Conservation (phyloP, 2,329 filamentous ascomycete genomes). For the Beauveria brongniartii region DNA sequence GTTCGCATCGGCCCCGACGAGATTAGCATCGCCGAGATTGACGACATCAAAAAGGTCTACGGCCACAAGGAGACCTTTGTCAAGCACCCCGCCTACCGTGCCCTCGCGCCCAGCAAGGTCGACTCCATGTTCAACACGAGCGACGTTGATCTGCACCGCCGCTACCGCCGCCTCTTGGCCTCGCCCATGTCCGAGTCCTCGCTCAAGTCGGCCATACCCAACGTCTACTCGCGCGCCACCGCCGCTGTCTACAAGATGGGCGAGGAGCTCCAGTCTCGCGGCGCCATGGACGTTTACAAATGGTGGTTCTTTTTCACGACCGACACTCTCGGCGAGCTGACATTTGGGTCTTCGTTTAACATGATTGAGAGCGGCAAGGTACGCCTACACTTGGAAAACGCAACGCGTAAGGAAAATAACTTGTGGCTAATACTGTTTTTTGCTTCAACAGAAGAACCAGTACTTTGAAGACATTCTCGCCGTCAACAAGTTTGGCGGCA, state of each 20-base stretch:
- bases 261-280: slow-evolving; percentile 30
- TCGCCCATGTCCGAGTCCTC: slow-evolving; percentile 29
- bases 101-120: slow-evolving; percentile 13
- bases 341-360: slow-evolving; percentile 47
- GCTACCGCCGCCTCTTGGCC: slow-evolving; percentile 34
- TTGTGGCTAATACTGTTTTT: neutral
- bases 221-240: slow-evolving; percentile 28
- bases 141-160: slow-evolving; percentile 30
- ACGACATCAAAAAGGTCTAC: slow-evolving; percentile 25
- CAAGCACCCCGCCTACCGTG: slow-evolving; percentile 19
- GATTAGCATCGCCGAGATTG: slow-evolving; percentile 17
- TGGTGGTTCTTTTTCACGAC: slow-evolving; percentile 48
- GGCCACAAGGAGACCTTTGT: slow-evolving; percentile 18
- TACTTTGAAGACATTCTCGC: slow-evolving; percentile 8
- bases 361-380: slow-evolving; percentile 44
- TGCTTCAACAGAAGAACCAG: slow-evolving; percentile 1
- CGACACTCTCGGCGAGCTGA: slow-evolving; percentile 45
- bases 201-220: slow-evolving; percentile 22
- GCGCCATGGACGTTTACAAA: slow-evolving; percentile 38
- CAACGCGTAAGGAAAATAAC: neutral
- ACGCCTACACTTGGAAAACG: slow-evolving; percentile 11
- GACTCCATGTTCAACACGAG: slow-evolving; percentile 30
- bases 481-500: slow-evolving; percentile 16
- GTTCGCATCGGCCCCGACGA: slow-evolving; percentile 20
- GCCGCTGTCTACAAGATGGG: slow-evolving; percentile 35